These are phyloP conservation scores for Claviceps sp. DNA, from an alignment of 2,329 filamentous ascomycete species.

Conservation along the genomic window DNA sequence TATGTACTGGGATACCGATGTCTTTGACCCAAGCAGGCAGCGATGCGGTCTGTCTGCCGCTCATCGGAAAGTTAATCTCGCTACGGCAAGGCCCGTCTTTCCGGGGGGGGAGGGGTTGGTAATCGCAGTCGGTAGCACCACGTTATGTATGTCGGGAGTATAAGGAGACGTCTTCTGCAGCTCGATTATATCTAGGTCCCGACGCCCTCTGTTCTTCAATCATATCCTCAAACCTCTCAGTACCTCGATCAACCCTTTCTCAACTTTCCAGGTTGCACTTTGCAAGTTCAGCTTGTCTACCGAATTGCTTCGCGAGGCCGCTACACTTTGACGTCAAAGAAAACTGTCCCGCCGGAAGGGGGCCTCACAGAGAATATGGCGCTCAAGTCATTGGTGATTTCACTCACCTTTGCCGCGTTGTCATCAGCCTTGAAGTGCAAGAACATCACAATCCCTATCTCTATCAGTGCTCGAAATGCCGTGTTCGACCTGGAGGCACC, in stretches of 20 bases:
- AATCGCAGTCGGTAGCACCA: neutral
- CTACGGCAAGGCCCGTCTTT: neutral
- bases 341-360: too few relatives aligned
- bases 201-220: too few relatives aligned
- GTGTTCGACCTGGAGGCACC: conserved; percentile 37
- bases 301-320: neutral
- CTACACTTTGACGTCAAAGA: neutral
- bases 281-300: neutral
- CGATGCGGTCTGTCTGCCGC: neutral
- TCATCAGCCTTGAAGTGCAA: conserved; percentile 24
- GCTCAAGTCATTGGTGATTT: conserved; percentile 4
- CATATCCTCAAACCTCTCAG: neutral
- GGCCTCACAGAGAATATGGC: neutral
- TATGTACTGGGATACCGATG: neutral
- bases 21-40: neutral
- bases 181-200: neutral
- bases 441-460: conserved; percentile 42
- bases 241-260: neutral
- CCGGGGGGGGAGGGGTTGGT: neutral
- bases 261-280: neutral
- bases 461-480: conserved; percentile 38
- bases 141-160: neutral
- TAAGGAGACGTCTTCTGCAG: too few relatives aligned
- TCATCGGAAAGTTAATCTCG: neutral
- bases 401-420: conserved; percentile 14